These are phyloP conservation scores for Calycina marina DNA, from an alignment of 2,329 filamentous ascomycete species.

Conservation along the genomic window DNA sequence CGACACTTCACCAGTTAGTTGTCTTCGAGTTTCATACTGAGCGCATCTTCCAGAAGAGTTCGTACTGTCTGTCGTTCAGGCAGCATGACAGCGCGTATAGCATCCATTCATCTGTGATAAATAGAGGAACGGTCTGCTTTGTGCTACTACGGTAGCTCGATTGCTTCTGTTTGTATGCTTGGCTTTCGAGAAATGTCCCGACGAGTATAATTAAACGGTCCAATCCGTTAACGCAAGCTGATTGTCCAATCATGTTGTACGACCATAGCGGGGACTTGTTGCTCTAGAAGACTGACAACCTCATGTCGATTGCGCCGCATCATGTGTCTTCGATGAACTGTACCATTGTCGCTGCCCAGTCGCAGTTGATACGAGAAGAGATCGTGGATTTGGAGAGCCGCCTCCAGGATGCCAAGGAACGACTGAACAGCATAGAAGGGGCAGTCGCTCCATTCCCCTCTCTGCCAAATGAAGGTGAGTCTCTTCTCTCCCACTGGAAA, in stretches of 20 bases:
- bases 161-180: no score
- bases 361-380: constrained; percentile 31
- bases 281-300: not conserved
- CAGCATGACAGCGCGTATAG: no score
- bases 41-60: no score
- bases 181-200: not conserved
- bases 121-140: no score
- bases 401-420: constrained; percentile 27
- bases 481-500: not conserved
- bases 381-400: constrained; percentile 40
- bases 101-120: no score
- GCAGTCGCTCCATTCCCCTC: constrained; percentile 12
- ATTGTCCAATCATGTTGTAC: no score
- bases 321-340: constrained; percentile 15
- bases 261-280: no score
- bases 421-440: constrained; percentile 24
- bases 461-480: constrained; percentile 11
- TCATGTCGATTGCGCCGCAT: not conserved
- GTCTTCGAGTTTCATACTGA: no score
- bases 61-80: no score
- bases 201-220: not conserved
- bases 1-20: no score
- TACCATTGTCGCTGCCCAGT: constrained; percentile 12
- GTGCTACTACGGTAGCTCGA: no score
- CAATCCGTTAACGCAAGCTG: not conserved